Evolutionary conservation across 306 rosid genomes (phyloP).

Genomic region (Quillaja saponaria): DNA sequence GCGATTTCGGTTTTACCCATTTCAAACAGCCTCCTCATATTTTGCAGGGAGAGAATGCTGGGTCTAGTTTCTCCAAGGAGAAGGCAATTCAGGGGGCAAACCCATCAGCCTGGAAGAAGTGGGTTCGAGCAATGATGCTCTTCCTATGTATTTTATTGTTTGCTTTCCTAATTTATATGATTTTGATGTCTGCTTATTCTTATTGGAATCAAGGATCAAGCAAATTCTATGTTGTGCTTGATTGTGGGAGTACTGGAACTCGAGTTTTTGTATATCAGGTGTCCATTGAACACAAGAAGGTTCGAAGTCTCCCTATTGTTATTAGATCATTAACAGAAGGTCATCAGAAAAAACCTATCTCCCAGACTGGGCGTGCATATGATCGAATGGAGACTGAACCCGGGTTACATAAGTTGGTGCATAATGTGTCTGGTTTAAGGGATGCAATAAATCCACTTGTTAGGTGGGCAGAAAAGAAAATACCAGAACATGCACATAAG

Average conservation of each 20-base stretch:
- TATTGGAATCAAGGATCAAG: slow-evolving; percentile 66
- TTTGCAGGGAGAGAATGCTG: slow-evolving; percentile 43
- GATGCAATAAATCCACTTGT: slow-evolving; percentile 72
- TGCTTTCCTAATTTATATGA: slow-evolving; percentile 51
- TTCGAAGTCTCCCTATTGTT: slow-evolving; percentile 62
- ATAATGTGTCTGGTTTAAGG: slow-evolving; percentile 61
- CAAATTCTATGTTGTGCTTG: slow-evolving; percentile 78
- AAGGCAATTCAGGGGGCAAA: slow-evolving; percentile 44
- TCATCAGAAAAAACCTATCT: slow-evolving; percentile 36
- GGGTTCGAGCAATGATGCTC: slow-evolving; percentile 47
- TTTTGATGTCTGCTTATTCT: slow-evolving; percentile 51
- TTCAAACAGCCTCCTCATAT: slow-evolving; percentile 37
- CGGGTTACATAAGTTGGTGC: slow-evolving; percentile 79
- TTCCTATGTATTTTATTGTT: slow-evolving; percentile 47
- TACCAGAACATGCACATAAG: slow-evolving; percentile 65
- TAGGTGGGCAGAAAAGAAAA: slow-evolving; percentile 84
- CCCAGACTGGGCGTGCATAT: slow-evolving; percentile 72
- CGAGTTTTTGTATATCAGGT: slow-evolving; percentile 74
- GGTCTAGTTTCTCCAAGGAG: slow-evolving; percentile 62
- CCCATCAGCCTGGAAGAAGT: slow-evolving; percentile 48
- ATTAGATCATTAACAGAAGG: slow-evolving; percentile 45
- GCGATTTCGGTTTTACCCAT: slow-evolving; percentile 21
- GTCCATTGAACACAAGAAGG: slow-evolving; percentile 43
- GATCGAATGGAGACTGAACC: slow-evolving; percentile 95
- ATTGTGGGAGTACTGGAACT: slow-evolving; percentile 92